These are phyloP conservation scores for Metrosideros polymorpha DNA, from an alignment of 441 rosid genomes.

Conservation along the genomic window DNA sequence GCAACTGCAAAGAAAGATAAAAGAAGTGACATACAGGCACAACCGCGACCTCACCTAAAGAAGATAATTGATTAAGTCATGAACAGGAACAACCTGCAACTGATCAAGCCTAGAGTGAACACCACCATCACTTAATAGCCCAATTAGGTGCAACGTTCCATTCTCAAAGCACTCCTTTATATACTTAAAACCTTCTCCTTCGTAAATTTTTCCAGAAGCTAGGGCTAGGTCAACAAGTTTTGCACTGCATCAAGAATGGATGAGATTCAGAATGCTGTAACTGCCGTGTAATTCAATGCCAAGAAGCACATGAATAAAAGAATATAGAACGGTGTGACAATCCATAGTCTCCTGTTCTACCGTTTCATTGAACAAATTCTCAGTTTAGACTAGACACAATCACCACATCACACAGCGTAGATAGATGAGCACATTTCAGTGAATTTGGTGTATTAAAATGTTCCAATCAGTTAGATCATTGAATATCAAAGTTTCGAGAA, in stretches of 20 bases:
- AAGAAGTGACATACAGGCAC: not conserved
- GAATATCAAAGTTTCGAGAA: not conserved
- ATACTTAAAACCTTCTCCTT: slow-evolving; percentile 79
- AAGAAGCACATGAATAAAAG: not conserved
- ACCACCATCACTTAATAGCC: slow-evolving; percentile 90
- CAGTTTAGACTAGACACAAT: not conserved
- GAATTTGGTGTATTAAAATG: not conserved
- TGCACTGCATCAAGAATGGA: slow-evolving; percentile 40
- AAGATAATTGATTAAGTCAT: not conserved
- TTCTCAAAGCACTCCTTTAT: slow-evolving; percentile 45
- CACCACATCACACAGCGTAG: not conserved
- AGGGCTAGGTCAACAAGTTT: slow-evolving; percentile 91
- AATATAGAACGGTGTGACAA: not conserved
- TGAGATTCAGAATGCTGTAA: not conserved
- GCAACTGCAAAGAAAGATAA: slow-evolving; percentile 27
- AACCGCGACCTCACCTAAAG: not conserved
- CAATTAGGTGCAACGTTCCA: slow-evolving; percentile 80
- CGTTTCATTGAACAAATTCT: not conserved
- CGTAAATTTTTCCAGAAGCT: slow-evolving; percentile 75
- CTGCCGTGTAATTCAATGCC: not conserved
- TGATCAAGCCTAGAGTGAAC: slow-evolving; percentile 97
- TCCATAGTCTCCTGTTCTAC: not conserved
- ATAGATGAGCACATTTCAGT: not conserved
- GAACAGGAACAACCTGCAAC: slow-evolving; percentile 36
- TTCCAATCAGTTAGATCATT: not conserved